Conservation (phyloP, 176 grass and related monocot genomes). For the Elaeis guineensis region DNA sequence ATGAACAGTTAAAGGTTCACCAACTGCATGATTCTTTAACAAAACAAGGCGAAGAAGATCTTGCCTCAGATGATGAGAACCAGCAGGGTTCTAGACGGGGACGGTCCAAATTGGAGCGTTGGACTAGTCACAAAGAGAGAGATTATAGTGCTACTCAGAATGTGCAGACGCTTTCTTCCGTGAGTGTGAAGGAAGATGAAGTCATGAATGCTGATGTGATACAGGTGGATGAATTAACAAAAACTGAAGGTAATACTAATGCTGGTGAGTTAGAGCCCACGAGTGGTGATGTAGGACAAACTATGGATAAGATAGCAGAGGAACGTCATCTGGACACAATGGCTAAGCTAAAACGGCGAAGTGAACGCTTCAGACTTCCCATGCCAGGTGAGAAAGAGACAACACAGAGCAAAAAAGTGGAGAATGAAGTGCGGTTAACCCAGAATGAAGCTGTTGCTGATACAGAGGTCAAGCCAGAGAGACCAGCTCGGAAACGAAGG, state of each 20-base stretch:
- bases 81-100: slow-evolving; percentile 65
- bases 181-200: slow-evolving; percentile 42
- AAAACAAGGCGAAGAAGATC: slow-evolving; percentile 64
- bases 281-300: slow-evolving; percentile 37
- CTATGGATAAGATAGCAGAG: slow-evolving; percentile 35
- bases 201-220: background rate
- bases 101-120: slow-evolving; percentile 92
- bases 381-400: slow-evolving; percentile 87
- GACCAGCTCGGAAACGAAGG: slow-evolving; percentile 86
- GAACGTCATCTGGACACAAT: slow-evolving; percentile 86
- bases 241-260: slow-evolving; percentile 34
- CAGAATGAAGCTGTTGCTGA: slow-evolving; percentile 46
- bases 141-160: slow-evolving; percentile 51
- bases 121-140: slow-evolving; percentile 92
- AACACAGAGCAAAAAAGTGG: slow-evolving; percentile 36
- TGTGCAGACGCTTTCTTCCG: slow-evolving; percentile 22
- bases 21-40: slow-evolving; percentile 29
- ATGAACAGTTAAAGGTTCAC: slow-evolving; percentile 18
- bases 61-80: slow-evolving; percentile 66
- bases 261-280: slow-evolving; percentile 43
- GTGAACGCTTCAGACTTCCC: slow-evolving; percentile 93
- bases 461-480: slow-evolving; percentile 75
- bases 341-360: slow-evolving; percentile 81
- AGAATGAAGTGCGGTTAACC: slow-evolving; percentile 44
- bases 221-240: slow-evolving; percentile 23